Evolutionary conservation across 495 filamentous ascomycete genomes (phyloP).

Genomic region (Pseudomonodictys pantanalensis): DNA sequence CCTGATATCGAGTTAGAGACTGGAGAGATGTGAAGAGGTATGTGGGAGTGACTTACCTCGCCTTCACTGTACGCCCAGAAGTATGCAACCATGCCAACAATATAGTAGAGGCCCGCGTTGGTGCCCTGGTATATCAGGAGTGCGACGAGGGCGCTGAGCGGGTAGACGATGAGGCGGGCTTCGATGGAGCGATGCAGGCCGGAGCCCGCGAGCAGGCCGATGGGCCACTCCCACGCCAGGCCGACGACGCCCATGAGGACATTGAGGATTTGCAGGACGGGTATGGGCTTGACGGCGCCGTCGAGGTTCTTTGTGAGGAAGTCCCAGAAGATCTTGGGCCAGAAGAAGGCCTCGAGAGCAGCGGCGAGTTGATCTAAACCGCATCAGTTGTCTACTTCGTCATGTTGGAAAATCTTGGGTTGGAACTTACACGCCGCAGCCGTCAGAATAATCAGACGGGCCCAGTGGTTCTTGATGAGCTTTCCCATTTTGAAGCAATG

Average conservation of each 20-base stretch:
- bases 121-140: conserved; percentile 87
- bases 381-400: conserved; percentile 36
- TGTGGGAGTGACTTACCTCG: conserved; percentile 83
- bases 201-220: conserved; percentile 62
- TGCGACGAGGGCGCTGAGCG: conserved; percentile 70
- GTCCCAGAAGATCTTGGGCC: conserved; percentile 99
- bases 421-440: conserved; percentile 71
- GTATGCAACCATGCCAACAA: conserved; percentile 81
- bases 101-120: conserved; percentile 88
- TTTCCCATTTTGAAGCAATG: conserved; percentile 69
- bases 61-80: conserved; percentile 98
- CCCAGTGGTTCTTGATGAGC: conserved; percentile 99
- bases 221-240: conserved; percentile 88
- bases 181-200: conserved; percentile 83
- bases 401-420: neutral
- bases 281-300: conserved; percentile 76
- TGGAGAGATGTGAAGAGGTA: neutral
- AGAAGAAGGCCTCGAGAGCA: conserved; percentile 85
- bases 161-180: conserved; percentile 76
- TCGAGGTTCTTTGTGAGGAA: conserved; percentile 91
- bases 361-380: conserved; percentile 77
- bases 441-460: conserved; percentile 82
- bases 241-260: conserved; percentile 81
- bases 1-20: conserved; percentile 34
- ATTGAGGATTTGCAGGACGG: conserved; percentile 91